Conservation (phyloP, 75 land plant species). For the Pinus taeda region DNA sequence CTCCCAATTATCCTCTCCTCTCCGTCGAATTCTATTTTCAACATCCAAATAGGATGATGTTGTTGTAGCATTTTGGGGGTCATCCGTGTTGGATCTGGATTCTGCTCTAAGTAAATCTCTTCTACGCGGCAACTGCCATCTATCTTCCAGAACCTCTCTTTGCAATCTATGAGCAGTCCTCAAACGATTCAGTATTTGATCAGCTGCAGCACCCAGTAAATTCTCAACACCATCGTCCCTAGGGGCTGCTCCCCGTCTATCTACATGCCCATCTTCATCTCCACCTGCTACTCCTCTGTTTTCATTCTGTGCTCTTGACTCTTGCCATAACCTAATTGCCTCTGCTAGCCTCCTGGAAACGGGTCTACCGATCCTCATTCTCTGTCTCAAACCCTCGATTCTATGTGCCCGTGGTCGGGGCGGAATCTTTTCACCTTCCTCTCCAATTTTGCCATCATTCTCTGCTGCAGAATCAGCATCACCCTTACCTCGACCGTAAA, state of each 20-base stretch:
- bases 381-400: slow-evolving; percentile 45
- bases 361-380: not conserved
- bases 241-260: not conserved
- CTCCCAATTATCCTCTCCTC: slow-evolving; percentile 2
- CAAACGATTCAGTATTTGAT: slow-evolving; percentile 4
- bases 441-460: slow-evolving; percentile 6
- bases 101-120: not conserved
- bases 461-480: slow-evolving; percentile 20
- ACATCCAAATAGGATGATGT: too few relatives aligned
- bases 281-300: not conserved
- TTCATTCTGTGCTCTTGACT: not conserved
- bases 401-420: slow-evolving; percentile 48
- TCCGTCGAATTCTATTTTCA: not conserved
- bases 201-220: slow-evolving; percentile 6
- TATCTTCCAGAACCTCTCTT: slow-evolving; percentile 7
- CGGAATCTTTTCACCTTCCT: slow-evolving; percentile 28
- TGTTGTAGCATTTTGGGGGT: not conserved
- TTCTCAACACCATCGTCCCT: not conserved
- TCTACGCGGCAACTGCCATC: slow-evolving; percentile 3
- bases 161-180: not conserved
- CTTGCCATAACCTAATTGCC: slow-evolving; percentile 4
- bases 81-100: not conserved
- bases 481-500: slow-evolving; percentile 48
- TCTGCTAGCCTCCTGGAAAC: not conserved
- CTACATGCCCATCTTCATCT: not conserved